Evolutionary conservation across 306 rosid species (phyloP).

Genomic region (Urtica urens): DNA sequence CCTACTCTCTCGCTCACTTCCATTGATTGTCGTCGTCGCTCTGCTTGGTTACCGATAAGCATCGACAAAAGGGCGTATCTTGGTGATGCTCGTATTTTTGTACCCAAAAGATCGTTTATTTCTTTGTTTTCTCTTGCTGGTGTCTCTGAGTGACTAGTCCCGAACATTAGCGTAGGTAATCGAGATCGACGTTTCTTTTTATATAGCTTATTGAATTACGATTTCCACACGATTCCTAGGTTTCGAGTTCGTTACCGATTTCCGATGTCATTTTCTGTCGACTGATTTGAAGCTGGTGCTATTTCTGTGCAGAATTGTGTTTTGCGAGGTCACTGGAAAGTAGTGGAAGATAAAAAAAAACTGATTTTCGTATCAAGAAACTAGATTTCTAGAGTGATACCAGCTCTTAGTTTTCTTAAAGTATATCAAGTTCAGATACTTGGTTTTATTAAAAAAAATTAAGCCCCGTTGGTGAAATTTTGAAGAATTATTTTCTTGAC

Average conservation of each 20-base stretch:
- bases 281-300: too few species aligned
- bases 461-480: too few species aligned
- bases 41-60: conserved; percentile 13
- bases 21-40: background rate
- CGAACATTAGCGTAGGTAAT: conserved; percentile 2
- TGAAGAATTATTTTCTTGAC: too few species aligned
- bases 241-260: background rate
- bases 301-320: too few species aligned
- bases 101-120: background rate
- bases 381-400: too few species aligned
- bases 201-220: background rate
- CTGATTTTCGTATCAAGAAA: too few species aligned
- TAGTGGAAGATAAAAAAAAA: too few species aligned
- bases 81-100: background rate
- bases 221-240: background rate
- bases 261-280: background rate
- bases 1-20: background rate
- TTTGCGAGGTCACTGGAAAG: too few species aligned
- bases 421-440: too few species aligned
- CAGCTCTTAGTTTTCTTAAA: too few species aligned
- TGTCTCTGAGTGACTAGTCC: background rate
- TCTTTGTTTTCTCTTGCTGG: background rate
- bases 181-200: conserved; percentile 20
- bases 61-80: background rate
- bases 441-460: too few species aligned